Conservation (phyloP, 2,329 filamentous ascomycete species). For the Trichoderma polysporum region DNA sequence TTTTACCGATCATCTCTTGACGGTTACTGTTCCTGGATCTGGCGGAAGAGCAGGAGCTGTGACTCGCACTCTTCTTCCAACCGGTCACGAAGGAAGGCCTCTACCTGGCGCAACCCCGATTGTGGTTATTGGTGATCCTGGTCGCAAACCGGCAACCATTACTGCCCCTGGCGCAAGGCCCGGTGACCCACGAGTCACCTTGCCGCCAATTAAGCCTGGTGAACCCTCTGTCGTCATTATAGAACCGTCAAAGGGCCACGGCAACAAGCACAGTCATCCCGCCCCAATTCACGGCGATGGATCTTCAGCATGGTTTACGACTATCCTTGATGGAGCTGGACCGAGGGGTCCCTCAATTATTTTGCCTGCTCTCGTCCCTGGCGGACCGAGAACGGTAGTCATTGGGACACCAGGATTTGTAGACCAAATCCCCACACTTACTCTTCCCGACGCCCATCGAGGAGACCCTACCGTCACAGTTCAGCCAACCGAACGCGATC, state of each 20-base stretch:
- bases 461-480: neutral
- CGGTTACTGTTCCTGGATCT: constrained; percentile 22
- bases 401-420: neutral
- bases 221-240: neutral
- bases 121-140: constrained; percentile 21
- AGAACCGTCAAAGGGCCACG: neutral
- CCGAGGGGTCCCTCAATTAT: too few relatives aligned
- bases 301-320: neutral
- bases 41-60: constrained; percentile 7
- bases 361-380: too few relatives aligned
- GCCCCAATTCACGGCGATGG: neutral
- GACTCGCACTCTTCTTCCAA: constrained; percentile 24
- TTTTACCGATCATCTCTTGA: constrained; percentile 20
- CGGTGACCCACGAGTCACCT: constrained; percentile 14
- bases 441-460: neutral
- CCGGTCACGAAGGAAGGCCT: constrained; percentile 24
- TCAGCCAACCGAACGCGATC: neutral
- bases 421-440: neutral
- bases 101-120: constrained; percentile 22
- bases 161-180: constrained; percentile 13
- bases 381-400: neutral
- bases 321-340: neutral
- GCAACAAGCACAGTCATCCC: neutral
- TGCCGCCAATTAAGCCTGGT: constrained; percentile 12
- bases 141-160: neutral